Percentiles rank a stretch among this genome's conserved stretches.
Conservation (phyloP, 1,284 basidiomycete species). For the Marasmius oreades region DNA sequence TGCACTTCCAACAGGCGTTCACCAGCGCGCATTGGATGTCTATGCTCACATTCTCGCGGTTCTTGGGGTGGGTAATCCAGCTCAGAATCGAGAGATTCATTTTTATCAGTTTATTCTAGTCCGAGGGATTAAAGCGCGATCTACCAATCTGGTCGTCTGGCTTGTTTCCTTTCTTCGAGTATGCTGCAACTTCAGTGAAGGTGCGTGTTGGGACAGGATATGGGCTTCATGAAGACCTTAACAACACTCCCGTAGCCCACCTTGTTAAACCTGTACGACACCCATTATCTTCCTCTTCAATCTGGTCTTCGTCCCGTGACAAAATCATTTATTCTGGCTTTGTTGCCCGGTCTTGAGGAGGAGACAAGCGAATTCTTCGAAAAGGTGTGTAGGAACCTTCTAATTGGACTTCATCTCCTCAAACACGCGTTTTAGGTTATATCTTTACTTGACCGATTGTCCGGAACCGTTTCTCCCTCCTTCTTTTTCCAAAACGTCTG, state of each 20-base stretch:
- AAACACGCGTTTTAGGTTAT: constrained; percentile 57
- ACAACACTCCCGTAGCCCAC: constrained; percentile 54
- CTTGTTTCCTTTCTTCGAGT: constrained; percentile 97
- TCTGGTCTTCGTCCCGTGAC: constrained; percentile 81
- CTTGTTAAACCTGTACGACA: constrained; percentile 85
- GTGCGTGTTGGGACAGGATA: constrained; percentile 33
- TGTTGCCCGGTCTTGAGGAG: constrained; percentile 93
- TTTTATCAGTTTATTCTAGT: constrained; percentile 39
- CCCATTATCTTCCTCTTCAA: constrained; percentile 87
- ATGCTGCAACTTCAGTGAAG: constrained; percentile 93
- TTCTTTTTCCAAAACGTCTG: constrained; percentile 97
- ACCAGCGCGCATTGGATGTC: constrained; percentile 94
- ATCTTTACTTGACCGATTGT: constrained; percentile 76
- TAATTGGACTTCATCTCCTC: background rate
- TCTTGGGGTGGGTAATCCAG: constrained; percentile 69
- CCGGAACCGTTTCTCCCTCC: constrained; percentile 75
- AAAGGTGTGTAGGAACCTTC: constrained; percentile 48
- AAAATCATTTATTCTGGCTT: constrained; percentile 90
- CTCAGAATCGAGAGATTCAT: constrained; percentile 8
- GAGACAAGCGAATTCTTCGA: constrained; percentile 97
- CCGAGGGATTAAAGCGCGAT: constrained; percentile 86
- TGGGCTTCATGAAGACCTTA: background rate
- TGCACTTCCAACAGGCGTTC: constrained; percentile 93
- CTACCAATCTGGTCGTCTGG: constrained; percentile 94
- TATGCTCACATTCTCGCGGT: constrained; percentile 90